Base-by-base conservation (phyloP, 2,329 filamentous ascomycete genomes). In the Cercospora canescens region DNA sequence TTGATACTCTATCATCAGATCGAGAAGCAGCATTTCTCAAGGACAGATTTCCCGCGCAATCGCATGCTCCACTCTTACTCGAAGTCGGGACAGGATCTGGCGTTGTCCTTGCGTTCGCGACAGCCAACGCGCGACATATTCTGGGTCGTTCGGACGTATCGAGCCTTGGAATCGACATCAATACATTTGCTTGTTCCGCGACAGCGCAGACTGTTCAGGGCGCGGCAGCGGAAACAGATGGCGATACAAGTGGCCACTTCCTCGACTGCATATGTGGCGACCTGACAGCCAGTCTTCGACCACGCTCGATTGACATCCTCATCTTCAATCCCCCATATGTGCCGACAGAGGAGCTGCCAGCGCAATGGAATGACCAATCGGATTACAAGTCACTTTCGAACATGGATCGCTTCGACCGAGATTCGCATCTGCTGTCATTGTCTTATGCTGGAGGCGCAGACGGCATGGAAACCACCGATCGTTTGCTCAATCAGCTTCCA, bases 281-380 rank as follows among this genome's bases (percentile, higher is more conserved):
- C 75, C 84, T 99, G 0, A 84, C 85, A 4, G 79, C 85, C 2
- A 81, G 89, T 0, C 80, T 96, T 45, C 84, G 85, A 7, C 75
- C 81, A 0, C 82, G 84, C 2, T 79, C 80, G 41, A 85, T 96
- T 5, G 95, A 99, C 76, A 85, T 99, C 11, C 84, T 99, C 68
- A 86, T 99, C 30, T 99, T 98, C 84, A 99, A 99, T 76, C 95
- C 95, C 61, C 95, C 95, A 0, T 99, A 99, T 77, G 95, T 99
- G 14, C 95, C 95, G 1, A 96, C 94, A 2, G 85, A 89, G 28
- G 86, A 88, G 45, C 80, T 96, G 66, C 94, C 94, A 1, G 50
- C 69, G 8, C 60, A 60, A 45, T 56, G 56, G 45, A 45, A 61
- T 21, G 56, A 52, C 52, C 50, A 64, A 34, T 50, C 26, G 6